Evolutionary conservation across 179 eudicot species (phyloP).

Genomic region (Camellia oleifera): DNA sequence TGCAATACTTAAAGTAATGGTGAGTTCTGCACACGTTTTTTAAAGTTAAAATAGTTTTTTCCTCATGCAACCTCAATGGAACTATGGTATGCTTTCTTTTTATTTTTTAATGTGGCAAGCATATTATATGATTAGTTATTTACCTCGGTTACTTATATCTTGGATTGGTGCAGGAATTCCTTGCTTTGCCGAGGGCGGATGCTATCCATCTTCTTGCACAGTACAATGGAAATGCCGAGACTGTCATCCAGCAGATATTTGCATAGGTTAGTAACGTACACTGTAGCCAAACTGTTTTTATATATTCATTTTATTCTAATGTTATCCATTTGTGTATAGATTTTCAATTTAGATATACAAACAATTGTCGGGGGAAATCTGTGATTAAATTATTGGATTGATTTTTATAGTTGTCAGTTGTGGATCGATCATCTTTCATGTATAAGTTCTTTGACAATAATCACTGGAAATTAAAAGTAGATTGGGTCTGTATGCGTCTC

Average conservation of each 20-base stretch:
- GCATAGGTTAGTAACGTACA: constrained; percentile 30
- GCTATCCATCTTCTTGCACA: constrained; percentile 86
- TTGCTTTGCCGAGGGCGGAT: constrained; percentile 87
- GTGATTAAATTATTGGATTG: neutral
- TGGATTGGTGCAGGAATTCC: constrained; percentile 72
- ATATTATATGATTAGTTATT: neutral
- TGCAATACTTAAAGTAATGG: constrained; percentile 94
- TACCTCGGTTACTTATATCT: neutral
- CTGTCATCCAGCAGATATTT: constrained; percentile 81
- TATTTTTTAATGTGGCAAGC: neutral
- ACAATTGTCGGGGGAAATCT: neutral
- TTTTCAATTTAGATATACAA: neutral
- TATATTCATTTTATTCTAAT: constrained; percentile 20
- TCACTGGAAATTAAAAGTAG: too few species aligned
- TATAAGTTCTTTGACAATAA: too few species aligned
- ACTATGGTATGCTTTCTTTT: neutral
- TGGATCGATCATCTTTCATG: neutral
- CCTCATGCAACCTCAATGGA: neutral
- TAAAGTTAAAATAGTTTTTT: neutral
- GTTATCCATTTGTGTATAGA: constrained; percentile 8
- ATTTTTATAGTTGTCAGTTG: neutral
- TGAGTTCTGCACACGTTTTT: constrained; percentile 30
- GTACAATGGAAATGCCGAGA: constrained; percentile 83
- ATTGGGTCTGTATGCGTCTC: too few species aligned
- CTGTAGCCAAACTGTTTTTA: neutral